Percentiles rank a stretch among this genome's conserved stretches.
phyloP scores from a whole-genome alignment of 768 basidiomycete species.

The Amanita subjunquillea region DNA sequence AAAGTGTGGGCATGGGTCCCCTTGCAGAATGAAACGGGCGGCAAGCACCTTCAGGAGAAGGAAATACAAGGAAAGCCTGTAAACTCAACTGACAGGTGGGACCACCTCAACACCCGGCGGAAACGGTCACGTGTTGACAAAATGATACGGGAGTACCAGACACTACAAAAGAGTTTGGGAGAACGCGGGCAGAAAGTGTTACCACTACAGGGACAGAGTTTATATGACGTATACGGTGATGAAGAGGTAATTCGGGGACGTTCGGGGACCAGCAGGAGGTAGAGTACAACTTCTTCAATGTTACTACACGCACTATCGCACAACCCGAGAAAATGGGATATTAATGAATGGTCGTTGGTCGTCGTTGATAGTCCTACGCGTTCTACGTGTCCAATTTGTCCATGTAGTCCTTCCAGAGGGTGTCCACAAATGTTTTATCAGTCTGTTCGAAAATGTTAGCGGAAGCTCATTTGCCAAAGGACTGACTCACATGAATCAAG shows the following conservation, averaged over 20 bases:
- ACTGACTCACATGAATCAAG: conserved; percentile 44
- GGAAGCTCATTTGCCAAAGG: neutral
- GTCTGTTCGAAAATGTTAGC: conserved; percentile 28
- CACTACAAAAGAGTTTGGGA: conserved; percentile 18
- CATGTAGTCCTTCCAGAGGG: conserved; percentile 44
- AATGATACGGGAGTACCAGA: conserved; percentile 30
- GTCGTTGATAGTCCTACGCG: neutral
- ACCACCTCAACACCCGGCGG: conserved; percentile 47
- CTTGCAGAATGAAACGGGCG: conserved; percentile 1
- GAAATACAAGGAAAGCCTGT: neutral
- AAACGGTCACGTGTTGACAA: conserved; percentile 34
- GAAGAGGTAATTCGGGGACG: neutral
- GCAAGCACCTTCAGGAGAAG: neutral
- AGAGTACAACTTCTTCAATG: neutral
- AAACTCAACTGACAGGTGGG: conserved; percentile 15
- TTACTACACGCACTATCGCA: neutral
- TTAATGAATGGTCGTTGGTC: neutral
- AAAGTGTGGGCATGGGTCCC: conserved; percentile 34
- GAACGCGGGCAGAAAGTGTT: neutral
- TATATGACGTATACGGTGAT: neutral
- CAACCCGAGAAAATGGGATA: neutral
- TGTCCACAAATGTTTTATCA: conserved; percentile 56
- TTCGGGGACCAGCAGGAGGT: neutral
- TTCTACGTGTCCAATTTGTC: conserved; percentile 9
- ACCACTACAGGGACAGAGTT: neutral